phyloP scores from a whole-genome alignment of 768 basidiomycete species.

The Leucosporidium scottii region DNA sequence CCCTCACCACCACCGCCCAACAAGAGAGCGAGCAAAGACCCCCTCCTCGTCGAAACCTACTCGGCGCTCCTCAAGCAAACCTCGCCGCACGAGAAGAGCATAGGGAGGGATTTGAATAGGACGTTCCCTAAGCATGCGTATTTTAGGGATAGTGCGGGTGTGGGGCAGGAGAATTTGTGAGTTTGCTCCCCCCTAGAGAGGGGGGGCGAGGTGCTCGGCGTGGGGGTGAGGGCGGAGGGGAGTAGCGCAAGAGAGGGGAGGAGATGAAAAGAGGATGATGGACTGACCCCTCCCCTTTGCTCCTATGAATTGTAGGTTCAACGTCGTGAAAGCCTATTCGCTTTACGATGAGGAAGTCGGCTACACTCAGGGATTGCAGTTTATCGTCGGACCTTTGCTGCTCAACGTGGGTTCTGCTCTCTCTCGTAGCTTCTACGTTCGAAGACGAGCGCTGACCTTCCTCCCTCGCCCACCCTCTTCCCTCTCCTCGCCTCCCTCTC shows the following conservation, averaged over 20 bases:
- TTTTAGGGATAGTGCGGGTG: slow-evolving; percentile 87
- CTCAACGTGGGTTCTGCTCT: slow-evolving; percentile 58
- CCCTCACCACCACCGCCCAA: slow-evolving; percentile 46
- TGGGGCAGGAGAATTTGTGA: slow-evolving; percentile 83
- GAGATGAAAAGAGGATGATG: no score
- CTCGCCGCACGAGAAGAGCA: slow-evolving; percentile 88
- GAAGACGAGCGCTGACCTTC: no score
- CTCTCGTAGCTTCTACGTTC: background rate
- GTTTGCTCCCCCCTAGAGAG: background rate
- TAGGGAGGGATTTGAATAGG: slow-evolving; percentile 74
- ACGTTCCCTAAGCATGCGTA: slow-evolving; percentile 97
- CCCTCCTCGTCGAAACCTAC: slow-evolving; percentile 74
- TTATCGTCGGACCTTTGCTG: slow-evolving; percentile 86
- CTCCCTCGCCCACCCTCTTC: background rate
- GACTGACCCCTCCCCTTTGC: no score
- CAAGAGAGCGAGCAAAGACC: slow-evolving; percentile 82
- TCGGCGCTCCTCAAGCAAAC: slow-evolving; percentile 69
- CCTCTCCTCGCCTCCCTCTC: background rate
- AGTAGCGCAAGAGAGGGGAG: no score
- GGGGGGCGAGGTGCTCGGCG: background rate
- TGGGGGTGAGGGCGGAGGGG: no score
- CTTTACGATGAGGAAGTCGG: slow-evolving; percentile 82
- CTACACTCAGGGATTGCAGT: slow-evolving; percentile 95
- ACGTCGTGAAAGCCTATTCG: slow-evolving; percentile 95
- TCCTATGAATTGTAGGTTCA: slow-evolving; percentile 50